Evolutionary conservation across 768 basidiomycete genomes (phyloP), one percentile per base, ranked within the genome.

Genomic region (Lepiota brunneoincarnata): DNA sequence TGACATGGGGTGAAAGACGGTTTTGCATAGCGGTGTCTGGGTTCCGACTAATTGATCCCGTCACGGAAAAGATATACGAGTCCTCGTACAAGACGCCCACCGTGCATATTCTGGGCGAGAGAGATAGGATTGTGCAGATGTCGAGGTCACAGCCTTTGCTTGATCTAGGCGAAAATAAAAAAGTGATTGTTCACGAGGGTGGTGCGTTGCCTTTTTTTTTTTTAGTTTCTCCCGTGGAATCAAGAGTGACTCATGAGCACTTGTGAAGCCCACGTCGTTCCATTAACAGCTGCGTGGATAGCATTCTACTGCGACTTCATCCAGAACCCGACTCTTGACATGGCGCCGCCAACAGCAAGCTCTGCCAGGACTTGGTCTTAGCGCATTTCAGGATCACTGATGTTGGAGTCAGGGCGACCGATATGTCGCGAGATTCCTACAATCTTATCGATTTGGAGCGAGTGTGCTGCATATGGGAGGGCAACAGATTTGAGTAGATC

Each of bases 21-120:
- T 92, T 91, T 60, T 91, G 89, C 58, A 72, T 93, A 21, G 70
- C 85, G n/a, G 82, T 87, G 1, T 82, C 87, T 9, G 91, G 91
- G 0, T 93, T 91, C 72, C 75, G 76, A 54, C 76, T 65, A 64
- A 75, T 61, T 28, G 78, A 75, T 51, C 73, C 81, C 21, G 64
- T 84, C 36, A 71, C 77, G 26, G 73, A 74, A 21, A 59, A 72
- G 5, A 69, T 89, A 46, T 84, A 84, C 59, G 68, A 72, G 3
- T 64, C 73, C 7, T 74, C 73, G 18, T 86, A 81, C 61, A 67
- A 74, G 18, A 93, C 92, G 7, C 88, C 83, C 2, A 91, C 89
- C 0, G 69, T 95, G 18, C 91, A 93, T 64, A 74, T 93, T 14
- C 67, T 91, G 6, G 92, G 92, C n/a, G 76, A 71, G 59, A 89